Evolutionary conservation across 495 filamentous ascomycete genomes (phyloP), one percentile per base, ranked within the genome.

Genomic region (Lentithecium fluviatile): DNA sequence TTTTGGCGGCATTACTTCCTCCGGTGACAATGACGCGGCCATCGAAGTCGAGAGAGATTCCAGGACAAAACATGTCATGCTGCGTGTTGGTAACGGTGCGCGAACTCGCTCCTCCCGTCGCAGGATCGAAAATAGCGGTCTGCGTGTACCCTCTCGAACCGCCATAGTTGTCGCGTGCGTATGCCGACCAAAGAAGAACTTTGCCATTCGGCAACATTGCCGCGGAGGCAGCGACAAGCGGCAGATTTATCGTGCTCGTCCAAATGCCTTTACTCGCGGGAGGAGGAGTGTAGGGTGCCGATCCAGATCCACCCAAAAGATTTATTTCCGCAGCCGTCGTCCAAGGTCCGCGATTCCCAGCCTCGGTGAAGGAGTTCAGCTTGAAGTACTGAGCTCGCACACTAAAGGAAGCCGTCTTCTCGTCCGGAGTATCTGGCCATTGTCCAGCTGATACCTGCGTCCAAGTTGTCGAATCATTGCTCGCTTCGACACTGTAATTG

Each of bases 11-110:
- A 52, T 74, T 74, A 38, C 71, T 68, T 5, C 82, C 83, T 1
- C 84, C 83, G 4, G 77, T 80, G 20, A 85, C 77, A 21, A 83
- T 58, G 19, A 82, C 71, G n/a, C 69, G 72, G 15, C 84, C 84
- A 19, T 76, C 71, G 21, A 71, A 64, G 58, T 81, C 78, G 10
- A 80, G 62, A 2, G 79, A 80, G 25, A 82, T 80, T 0, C 83
- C 83, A 5, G 83, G 82, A 66, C 84, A 86, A 64, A 86, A 87
- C 81, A 87, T 85, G 61, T 83, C 79, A 46, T 83, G 80, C 6
- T 75, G 57, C 12, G 77, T 84, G 50, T 84, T 66, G 45, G 46
- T 62, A 11, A 66, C 40, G 6, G 25, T 52, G 21, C 70, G 65
- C 38, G 76, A 70, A n/a, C 74, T 72, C 0, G 79, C 68, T 0